Evolutionary conservation across 805 yeast species (phyloP).

Genomic region (Sugiyamaella mastotermitis): DNA sequence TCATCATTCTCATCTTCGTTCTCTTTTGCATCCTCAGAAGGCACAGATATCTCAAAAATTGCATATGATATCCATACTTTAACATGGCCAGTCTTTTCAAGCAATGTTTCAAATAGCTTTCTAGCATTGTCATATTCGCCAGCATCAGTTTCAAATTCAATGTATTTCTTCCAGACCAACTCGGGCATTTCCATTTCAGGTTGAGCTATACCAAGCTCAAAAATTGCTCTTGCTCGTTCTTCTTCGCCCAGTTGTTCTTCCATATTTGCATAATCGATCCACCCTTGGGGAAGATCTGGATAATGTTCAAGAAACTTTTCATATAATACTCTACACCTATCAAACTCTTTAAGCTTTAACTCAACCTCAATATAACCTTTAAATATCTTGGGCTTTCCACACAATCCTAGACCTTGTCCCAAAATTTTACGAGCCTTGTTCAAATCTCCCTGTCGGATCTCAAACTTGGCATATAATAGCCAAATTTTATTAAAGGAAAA

Average conservation of each 20-base stretch:
- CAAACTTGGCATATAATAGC: constrained; percentile 66
- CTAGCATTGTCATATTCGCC: constrained; percentile 54
- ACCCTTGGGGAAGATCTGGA: constrained; percentile 37
- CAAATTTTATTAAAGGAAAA: constrained; percentile 72
- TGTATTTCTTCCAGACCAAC: constrained; percentile 35
- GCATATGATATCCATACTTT: constrained; percentile 62
- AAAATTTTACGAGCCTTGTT: constrained; percentile 55
- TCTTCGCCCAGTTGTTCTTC: constrained; percentile 64
- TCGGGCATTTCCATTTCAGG: constrained; percentile 25
- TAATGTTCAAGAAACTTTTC: constrained; percentile 55
- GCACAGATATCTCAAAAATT: constrained; percentile 58
- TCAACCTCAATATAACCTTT: constrained; percentile 65
- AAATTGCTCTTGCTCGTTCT: constrained; percentile 62
- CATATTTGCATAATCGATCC: constrained; percentile 63
- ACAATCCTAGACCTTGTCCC: constrained; percentile 66
- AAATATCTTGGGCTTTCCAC: constrained; percentile 48
- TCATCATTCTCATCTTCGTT: constrained; percentile 35
- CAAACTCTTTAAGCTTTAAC: constrained; percentile 65
- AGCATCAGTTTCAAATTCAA: constrained; percentile 58
- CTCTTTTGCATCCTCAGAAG: constrained; percentile 38
- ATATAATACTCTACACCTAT: constrained; percentile 67
- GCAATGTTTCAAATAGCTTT: constrained; percentile 37
- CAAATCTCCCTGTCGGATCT: constrained; percentile 52
- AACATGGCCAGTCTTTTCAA: constrained; percentile 32
- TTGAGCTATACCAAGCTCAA: constrained; percentile 42